These are phyloP conservation scores for Nitzschia palea DNA, from an alignment of 108 stramenopile species.

Conservation along the genomic window DNA sequence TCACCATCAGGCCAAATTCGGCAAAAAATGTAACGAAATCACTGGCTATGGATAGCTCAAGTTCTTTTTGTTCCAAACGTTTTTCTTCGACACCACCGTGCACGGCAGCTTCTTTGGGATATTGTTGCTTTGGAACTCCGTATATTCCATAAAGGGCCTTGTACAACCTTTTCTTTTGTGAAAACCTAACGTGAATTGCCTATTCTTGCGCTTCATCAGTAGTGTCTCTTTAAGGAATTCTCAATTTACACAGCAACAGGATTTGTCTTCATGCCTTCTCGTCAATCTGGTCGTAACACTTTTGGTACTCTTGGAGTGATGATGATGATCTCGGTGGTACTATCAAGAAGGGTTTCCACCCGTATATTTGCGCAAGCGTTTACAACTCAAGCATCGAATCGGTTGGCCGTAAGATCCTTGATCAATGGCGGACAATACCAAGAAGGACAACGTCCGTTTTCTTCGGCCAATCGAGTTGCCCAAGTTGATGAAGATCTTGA, in stretches of 20 bases:
- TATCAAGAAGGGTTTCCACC: neutral
- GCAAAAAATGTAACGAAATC: neutral
- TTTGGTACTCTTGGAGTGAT: neutral
- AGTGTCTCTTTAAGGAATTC: neutral
- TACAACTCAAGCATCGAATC: neutral
- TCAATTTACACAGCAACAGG: neutral
- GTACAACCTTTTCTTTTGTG: too few relatives aligned
- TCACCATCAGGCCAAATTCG: neutral
- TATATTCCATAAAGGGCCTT: too few relatives aligned
- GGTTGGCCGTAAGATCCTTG: too few relatives aligned
- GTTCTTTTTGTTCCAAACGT: too few relatives aligned
- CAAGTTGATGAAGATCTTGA: conserved; percentile 61
- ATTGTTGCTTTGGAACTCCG: neutral
- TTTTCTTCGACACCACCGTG: neutral
- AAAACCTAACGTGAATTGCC: too few relatives aligned
- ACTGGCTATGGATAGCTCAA: neutral
- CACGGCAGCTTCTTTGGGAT: neutral
- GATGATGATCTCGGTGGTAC: conserved; percentile 9
- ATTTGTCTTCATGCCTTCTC: neutral
- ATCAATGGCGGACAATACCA: neutral
- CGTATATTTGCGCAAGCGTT: conserved; percentile 2
- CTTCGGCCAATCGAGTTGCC: conserved; percentile 5
- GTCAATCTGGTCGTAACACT: neutral
- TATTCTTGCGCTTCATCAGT: neutral
- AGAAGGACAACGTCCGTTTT: neutral